These are phyloP conservation scores for Apiotrichum siamense DNA, from an alignment of 1,284 basidiomycete species.

Conservation along the genomic window DNA sequence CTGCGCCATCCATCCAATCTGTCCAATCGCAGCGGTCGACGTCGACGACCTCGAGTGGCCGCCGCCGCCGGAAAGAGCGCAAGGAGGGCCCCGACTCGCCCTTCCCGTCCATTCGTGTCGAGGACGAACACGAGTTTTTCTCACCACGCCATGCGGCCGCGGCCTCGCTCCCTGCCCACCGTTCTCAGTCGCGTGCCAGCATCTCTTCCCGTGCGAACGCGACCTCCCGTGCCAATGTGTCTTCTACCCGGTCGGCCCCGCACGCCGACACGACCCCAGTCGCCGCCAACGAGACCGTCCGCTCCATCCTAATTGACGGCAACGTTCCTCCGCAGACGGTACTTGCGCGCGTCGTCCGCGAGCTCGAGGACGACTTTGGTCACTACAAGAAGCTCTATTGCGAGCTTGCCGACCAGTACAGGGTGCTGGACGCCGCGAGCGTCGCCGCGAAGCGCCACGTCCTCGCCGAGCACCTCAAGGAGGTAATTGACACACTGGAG, in stretches of 20 bases:
- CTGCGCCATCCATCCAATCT: neutral
- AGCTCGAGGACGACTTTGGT: slow-evolving; percentile 82
- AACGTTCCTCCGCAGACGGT: slow-evolving; percentile 73
- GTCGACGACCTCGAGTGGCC: neutral
- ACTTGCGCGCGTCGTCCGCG: slow-evolving; percentile 66
- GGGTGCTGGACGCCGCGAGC: slow-evolving; percentile 71
- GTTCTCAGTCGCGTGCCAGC: neutral
- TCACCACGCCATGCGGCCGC: slow-evolving; percentile 47
- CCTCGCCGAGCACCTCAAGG: slow-evolving; percentile 73
- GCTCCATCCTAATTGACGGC: slow-evolving; percentile 53
- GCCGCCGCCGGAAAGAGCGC: neutral
- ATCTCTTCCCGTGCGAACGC: neutral
- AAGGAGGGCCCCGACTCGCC: slow-evolving; percentile 51
- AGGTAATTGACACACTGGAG: slow-evolving; percentile 83
- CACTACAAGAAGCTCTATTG: slow-evolving; percentile 88
- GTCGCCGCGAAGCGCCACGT: slow-evolving; percentile 71
- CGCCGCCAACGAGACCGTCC: slow-evolving; percentile 43
- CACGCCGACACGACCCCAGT: neutral
- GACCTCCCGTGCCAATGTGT: neutral
- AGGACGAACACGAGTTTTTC: slow-evolving; percentile 72
- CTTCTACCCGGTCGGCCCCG: too few species aligned
- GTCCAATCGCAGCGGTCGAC: neutral
- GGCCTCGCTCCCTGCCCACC: too few species aligned
- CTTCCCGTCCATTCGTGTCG: slow-evolving; percentile 73
- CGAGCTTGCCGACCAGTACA: slow-evolving; percentile 83